These are phyloP conservation scores for Cryptococcus maquisensis DNA, from an alignment of 1,284 basidiomycete species.

Conservation along the genomic window DNA sequence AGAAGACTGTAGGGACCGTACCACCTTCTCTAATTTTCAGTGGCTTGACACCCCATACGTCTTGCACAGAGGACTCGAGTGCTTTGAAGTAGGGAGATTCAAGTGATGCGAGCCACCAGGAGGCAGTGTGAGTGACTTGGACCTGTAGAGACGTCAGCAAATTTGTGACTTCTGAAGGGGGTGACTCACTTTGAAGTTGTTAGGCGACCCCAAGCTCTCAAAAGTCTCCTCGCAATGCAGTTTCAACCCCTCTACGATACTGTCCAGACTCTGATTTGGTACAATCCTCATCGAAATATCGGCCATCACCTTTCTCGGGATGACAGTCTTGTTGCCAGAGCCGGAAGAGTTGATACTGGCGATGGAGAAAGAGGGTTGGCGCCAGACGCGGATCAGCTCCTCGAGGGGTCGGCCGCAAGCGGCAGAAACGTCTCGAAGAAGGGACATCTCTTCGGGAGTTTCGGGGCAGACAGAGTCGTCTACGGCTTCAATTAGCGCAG, in stretches of 20 bases:
- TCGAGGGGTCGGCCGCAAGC: constrained; percentile 61
- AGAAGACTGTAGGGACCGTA: constrained; percentile 79
- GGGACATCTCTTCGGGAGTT: constrained; percentile 61
- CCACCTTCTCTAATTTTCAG: constrained; percentile 91
- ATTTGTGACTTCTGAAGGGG: background rate
- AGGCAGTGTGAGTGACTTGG: constrained; percentile 73
- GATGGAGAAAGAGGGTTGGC: constrained; percentile 49
- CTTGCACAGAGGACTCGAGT: constrained; percentile 70
- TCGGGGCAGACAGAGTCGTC: constrained; percentile 69
- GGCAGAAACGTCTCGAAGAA: constrained; percentile 65
- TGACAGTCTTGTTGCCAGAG: constrained; percentile 62
- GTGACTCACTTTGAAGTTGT: constrained; percentile 60
- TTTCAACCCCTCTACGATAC: constrained; percentile 62
- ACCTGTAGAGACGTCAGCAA: constrained; percentile 53
- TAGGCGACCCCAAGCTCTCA: constrained; percentile 60
- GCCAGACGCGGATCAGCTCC: constrained; percentile 69
- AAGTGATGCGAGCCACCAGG: constrained; percentile 93
- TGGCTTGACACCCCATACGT: constrained; percentile 80
- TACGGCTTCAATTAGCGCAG: constrained; percentile 34
- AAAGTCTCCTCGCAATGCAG: constrained; percentile 63
- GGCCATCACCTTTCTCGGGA: constrained; percentile 72
- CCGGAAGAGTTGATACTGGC: constrained; percentile 41
- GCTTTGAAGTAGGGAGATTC: constrained; percentile 77
- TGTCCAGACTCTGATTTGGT: constrained; percentile 73
- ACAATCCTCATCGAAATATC: constrained; percentile 86